Conservation (phyloP, 495 filamentous ascomycete genomes). For the Halenospora varia region DNA sequence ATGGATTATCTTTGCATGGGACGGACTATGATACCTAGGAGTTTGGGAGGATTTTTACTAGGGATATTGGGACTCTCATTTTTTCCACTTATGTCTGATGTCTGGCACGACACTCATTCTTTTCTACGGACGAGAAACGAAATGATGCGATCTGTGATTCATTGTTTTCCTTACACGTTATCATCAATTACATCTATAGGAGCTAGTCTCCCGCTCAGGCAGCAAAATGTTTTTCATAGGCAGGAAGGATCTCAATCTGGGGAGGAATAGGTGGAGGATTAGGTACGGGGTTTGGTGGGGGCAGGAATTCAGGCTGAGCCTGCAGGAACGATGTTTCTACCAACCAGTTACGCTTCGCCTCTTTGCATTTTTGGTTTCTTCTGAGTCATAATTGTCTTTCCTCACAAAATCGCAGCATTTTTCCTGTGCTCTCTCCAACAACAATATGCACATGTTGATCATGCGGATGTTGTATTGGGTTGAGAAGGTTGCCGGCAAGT, state of each 20-base stretch:
- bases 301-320: slow-evolving; percentile 7
- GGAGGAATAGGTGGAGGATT: no score
- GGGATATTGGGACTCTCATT: neutral
- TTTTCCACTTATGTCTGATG: slow-evolving; percentile 6
- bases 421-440: neutral
- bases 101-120: neutral
- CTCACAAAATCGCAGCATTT: neutral
- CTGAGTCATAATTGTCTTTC: slow-evolving; percentile 1
- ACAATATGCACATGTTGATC: neutral
- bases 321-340: slow-evolving; percentile 12
- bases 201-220: slow-evolving; percentile 23
- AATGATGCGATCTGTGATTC: slow-evolving; percentile 22
- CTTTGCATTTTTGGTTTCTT: slow-evolving; percentile 1
- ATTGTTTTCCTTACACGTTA: slow-evolving; percentile 8
- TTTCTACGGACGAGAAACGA: no score
- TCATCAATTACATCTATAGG: slow-evolving; percentile 10
- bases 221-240: slow-evolving; percentile 14
- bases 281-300: neutral
- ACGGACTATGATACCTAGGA: slow-evolving; percentile 25
- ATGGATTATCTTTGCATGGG: slow-evolving; percentile 20
- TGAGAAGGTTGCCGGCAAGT: no score
- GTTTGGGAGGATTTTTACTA: slow-evolving; percentile 14
- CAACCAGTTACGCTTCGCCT: no score
- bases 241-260: no score
- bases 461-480: neutral